Conservation (phyloP, 176 grass and related monocot genomes). For the Pontederia crassipes region DNA sequence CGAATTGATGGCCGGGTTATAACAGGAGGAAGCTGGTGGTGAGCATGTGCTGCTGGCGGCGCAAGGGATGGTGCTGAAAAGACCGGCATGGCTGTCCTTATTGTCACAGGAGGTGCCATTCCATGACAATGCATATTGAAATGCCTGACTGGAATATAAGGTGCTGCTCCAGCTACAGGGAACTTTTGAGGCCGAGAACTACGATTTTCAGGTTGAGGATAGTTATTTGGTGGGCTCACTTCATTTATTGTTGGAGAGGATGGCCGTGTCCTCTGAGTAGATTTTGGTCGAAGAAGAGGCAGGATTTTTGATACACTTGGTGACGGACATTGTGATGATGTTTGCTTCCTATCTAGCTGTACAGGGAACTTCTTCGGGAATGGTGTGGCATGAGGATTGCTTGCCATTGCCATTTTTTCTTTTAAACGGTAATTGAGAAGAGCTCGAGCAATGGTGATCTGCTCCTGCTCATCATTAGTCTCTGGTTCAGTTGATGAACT, state of each 20-base stretch:
- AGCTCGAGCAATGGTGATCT: slow-evolving; percentile 86
- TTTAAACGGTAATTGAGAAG: slow-evolving; percentile 81
- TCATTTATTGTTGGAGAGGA: slow-evolving; percentile 32
- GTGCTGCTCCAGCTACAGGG: slow-evolving; percentile 52
- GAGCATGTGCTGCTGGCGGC: slow-evolving; percentile 32
- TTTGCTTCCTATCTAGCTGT: slow-evolving; percentile 48
- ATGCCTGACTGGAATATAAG: slow-evolving; percentile 79
- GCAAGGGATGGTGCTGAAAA: slow-evolving; percentile 93
- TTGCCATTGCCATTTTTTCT: slow-evolving; percentile 83
- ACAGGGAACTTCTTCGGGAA: slow-evolving; percentile 94
- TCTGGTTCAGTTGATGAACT: slow-evolving; percentile 66
- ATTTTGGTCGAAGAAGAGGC: slow-evolving; percentile 69
- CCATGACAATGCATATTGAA: slow-evolving; percentile 60
- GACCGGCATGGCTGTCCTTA: slow-evolving; percentile 83
- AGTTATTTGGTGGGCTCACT: slow-evolving; percentile 22
- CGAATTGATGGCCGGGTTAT: slow-evolving; percentile 40
- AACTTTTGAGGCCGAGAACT: slow-evolving; percentile 52
- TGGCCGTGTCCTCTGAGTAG: slow-evolving; percentile 42
- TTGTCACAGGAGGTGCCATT: slow-evolving; percentile 83
- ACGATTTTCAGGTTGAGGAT: slow-evolving; percentile 18
- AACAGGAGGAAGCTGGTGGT: slow-evolving; percentile 61
- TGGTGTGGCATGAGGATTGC: slow-evolving; percentile 64
- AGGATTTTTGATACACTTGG: slow-evolving; percentile 71
- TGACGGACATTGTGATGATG: slow-evolving; percentile 39
- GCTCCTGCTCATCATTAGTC: slow-evolving; percentile 92